Evolutionary conservation across 805 yeast genomes (phyloP).

Genomic region (Citeromyces matritensis): DNA sequence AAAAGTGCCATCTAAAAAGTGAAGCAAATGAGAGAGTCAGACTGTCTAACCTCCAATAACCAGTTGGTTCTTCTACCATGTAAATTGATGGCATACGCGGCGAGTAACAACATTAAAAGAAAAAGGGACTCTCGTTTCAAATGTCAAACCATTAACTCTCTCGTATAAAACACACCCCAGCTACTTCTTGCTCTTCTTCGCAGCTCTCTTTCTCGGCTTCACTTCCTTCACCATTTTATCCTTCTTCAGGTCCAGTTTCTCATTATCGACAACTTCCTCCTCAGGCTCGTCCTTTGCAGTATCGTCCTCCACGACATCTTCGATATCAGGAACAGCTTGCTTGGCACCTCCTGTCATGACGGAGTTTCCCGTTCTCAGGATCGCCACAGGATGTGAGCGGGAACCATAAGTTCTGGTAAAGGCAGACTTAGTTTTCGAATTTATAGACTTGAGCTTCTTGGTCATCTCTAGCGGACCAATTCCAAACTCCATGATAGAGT

Average conservation of each 20-base stretch:
- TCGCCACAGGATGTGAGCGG: constrained; percentile 70
- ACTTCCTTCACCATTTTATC: constrained; percentile 50
- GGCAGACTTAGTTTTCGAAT: constrained; percentile 68
- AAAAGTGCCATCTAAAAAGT: no score
- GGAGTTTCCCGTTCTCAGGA: constrained; percentile 57
- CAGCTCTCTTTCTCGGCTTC: constrained; percentile 10
- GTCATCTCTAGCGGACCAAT: constrained; percentile 42
- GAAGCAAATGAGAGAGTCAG: no score
- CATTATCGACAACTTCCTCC: constrained; percentile 24
- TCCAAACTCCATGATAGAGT: constrained; percentile 67
- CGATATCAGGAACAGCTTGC: constrained; percentile 42
- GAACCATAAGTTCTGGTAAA: constrained; percentile 80
- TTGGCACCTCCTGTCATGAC: constrained; percentile 19
- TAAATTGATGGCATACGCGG: no score
- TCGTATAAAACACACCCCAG: not conserved
- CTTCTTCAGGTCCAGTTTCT: constrained; percentile 34
- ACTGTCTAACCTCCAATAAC: no score
- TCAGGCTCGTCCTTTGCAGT: constrained; percentile 19
- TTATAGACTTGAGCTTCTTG: constrained; percentile 37
- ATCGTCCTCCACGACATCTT: constrained; percentile 57
- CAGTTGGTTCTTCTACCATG: no score
- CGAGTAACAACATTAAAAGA: no score
- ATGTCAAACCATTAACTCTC: no score
- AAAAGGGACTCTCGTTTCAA: no score
- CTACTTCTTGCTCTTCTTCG: constrained; percentile 4